These are phyloP conservation scores for Coemansia sp. DNA, from an alignment of 192 early-diverging fungal species.

Conservation along the genomic window DNA sequence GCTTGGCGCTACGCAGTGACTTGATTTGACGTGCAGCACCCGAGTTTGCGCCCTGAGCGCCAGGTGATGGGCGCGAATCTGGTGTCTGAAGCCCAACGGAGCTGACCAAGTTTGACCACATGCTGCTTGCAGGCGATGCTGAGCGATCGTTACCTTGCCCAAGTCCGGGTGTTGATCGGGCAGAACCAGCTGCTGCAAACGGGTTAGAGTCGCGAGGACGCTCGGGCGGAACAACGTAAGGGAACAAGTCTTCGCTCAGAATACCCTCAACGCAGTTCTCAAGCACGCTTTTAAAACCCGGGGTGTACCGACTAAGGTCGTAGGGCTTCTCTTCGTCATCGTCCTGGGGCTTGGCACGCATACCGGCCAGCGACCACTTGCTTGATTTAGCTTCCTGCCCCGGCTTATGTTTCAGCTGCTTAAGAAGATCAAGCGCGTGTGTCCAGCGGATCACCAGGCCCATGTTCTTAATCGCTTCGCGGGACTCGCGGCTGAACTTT, in stretches of 20 bases:
- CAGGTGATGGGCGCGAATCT: constrained; percentile 23
- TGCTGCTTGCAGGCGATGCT: constrained; percentile 38
- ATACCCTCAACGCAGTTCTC: constrained; percentile 39
- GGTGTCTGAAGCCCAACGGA: constrained; percentile 35
- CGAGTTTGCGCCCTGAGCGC: constrained; percentile 14
- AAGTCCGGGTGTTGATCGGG: constrained; percentile 23
- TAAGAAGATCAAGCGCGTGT: constrained; percentile 49
- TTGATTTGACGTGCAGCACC: constrained; percentile 37
- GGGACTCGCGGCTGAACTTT: constrained; percentile 41
- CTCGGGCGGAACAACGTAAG: constrained; percentile 52
- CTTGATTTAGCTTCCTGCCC: constrained; percentile 30
- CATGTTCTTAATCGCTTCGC: constrained; percentile 51
- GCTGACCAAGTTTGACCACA: constrained; percentile 49
- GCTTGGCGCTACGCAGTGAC: constrained; percentile 44
- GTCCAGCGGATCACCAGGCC: constrained; percentile 49
- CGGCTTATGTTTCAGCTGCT: constrained; percentile 39
- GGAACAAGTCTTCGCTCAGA: constrained; percentile 52
- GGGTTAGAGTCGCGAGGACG: constrained; percentile 24
- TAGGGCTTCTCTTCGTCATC: constrained; percentile 35
- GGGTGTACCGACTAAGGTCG: constrained; percentile 47
- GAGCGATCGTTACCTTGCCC: constrained; percentile 21
- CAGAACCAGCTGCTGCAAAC: constrained; percentile 13
- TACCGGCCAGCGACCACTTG: constrained; percentile 43
- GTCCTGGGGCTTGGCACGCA: constrained; percentile 18
- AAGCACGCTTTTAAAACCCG: constrained; percentile 43